A percentile compares a stretch with the other conserved stretches of the same genome.
Evolutionary conservation across 148 eudicot genomes (phyloP).

Genomic region (Nyssa sinensis): DNA sequence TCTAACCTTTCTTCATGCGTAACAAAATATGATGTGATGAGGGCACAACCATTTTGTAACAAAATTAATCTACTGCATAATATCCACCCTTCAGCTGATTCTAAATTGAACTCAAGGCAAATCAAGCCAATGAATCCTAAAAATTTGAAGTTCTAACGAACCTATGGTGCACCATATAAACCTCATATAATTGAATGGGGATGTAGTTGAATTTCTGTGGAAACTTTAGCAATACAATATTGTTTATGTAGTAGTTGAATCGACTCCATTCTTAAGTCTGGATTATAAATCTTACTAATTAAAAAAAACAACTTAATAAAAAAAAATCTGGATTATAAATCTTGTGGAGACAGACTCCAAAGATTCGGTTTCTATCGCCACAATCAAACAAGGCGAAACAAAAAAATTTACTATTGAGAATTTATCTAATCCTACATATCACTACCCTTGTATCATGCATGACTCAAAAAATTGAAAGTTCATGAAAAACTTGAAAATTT

Average conservation of each 20-base stretch:
- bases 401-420: background rate
- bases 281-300: too few relatives aligned
- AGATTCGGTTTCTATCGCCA: background rate
- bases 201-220: background rate
- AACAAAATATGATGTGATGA: background rate
- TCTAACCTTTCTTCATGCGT: background rate
- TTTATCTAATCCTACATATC: background rate
- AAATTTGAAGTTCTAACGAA: background rate
- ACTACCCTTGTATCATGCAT: background rate
- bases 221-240: background rate
- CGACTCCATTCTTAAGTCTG: too few relatives aligned
- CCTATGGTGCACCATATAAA: background rate
- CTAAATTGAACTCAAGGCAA: background rate
- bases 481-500: background rate
- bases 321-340: too few relatives aligned
- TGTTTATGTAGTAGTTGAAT: background rate
- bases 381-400: background rate
- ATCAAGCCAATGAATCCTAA: background rate
- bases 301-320: too few relatives aligned
- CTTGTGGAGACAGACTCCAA: too few relatives aligned
- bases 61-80: background rate
- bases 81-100: background rate
- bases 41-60: background rate
- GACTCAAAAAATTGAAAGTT: background rate
- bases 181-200: background rate